Conservation (phyloP, 2,329 filamentous ascomycete genomes). For the Pseudogymnoascus sp. region DNA sequence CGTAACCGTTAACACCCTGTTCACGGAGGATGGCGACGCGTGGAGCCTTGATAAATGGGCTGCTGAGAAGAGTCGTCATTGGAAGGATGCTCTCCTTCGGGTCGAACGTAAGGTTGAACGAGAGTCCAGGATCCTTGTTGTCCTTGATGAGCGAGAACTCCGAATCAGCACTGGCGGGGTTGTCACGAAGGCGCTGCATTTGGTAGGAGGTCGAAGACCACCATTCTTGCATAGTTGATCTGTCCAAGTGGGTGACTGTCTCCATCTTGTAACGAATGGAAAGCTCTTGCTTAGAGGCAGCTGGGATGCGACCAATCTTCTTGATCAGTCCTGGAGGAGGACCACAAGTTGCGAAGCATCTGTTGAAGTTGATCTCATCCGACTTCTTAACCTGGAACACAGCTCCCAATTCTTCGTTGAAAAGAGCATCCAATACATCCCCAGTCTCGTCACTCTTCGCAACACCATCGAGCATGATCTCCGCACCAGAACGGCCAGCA, state of each 20-base stretch:
- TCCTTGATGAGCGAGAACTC: slow-evolving; percentile 73
- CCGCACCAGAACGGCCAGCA: slow-evolving; percentile 80
- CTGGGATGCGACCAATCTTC: slow-evolving; percentile 72
- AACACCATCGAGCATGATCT: slow-evolving; percentile 73
- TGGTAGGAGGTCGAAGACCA: slow-evolving; percentile 85
- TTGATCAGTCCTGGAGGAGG: slow-evolving; percentile 73
- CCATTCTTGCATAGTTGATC: slow-evolving; percentile 70
- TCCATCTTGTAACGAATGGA: slow-evolving; percentile 64
- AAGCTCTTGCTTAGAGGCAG: slow-evolving; percentile 63
- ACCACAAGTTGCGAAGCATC: slow-evolving; percentile 85
- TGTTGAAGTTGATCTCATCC: slow-evolving; percentile 76
- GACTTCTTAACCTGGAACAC: slow-evolving; percentile 88
- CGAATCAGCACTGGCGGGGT: slow-evolving; percentile 74
- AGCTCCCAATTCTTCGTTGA: slow-evolving; percentile 93
- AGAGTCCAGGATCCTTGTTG: slow-evolving; percentile 69
- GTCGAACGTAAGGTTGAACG: slow-evolving; percentile 74
- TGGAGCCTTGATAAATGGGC: slow-evolving; percentile 50
- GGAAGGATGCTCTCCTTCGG: slow-evolving; percentile 68
- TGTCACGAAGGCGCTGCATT: slow-evolving; percentile 87
- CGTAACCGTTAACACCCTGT: slow-evolving; percentile 89
- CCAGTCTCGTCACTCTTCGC: slow-evolving; percentile 50
- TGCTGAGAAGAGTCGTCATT: slow-evolving; percentile 42
- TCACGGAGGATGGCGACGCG: slow-evolving; percentile 89
- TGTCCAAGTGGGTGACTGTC: slow-evolving; percentile 59
- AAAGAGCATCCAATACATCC: slow-evolving; percentile 67